phyloP scores from a whole-genome alignment of 2,329 filamentous ascomycete species.

The Apiospora phragmitis region DNA sequence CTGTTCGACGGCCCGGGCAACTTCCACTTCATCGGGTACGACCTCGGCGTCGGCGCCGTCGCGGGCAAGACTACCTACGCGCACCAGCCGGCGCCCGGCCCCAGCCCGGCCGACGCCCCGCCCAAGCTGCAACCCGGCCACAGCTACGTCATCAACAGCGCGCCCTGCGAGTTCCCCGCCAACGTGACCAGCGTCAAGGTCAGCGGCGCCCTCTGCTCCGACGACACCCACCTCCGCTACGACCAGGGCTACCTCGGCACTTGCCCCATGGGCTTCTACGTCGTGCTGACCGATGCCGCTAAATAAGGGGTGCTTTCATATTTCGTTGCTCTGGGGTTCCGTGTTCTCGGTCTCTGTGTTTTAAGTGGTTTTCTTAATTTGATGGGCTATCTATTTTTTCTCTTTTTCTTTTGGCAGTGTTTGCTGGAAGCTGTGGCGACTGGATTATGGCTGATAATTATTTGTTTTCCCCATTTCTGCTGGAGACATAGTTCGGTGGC shows the following conservation, averaged over 20 bases:
- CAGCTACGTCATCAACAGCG: constrained; percentile 8
- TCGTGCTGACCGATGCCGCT: not conserved
- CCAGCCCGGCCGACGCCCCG: not conserved
- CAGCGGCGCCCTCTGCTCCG: constrained; percentile 5
- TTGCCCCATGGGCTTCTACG: constrained; percentile 5
- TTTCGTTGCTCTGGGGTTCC: not conserved
- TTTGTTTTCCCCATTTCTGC: not conserved
- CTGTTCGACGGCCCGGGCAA: not conserved
- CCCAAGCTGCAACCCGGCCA: not conserved
- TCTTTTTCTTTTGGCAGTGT: not conserved
- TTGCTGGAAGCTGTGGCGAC: not conserved
- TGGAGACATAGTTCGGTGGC: not conserved
- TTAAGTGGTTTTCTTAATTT: not conserved
- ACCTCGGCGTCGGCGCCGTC: not conserved
- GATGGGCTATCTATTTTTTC: not conserved
- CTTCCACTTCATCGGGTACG: constrained; percentile 5
- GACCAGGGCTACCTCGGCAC: not conserved
- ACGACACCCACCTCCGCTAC: not conserved
- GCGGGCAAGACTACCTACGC: not conserved
- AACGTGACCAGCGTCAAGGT: constrained; percentile 4
- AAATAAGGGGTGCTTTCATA: not conserved
- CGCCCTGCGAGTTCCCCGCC: not conserved
- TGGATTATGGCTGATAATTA: too few species aligned
- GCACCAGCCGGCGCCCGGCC: not conserved
- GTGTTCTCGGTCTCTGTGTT: not conserved